phyloP scores from a whole-genome alignment of 208 protist genomes.

The Leishmania lainsoni region DNA sequence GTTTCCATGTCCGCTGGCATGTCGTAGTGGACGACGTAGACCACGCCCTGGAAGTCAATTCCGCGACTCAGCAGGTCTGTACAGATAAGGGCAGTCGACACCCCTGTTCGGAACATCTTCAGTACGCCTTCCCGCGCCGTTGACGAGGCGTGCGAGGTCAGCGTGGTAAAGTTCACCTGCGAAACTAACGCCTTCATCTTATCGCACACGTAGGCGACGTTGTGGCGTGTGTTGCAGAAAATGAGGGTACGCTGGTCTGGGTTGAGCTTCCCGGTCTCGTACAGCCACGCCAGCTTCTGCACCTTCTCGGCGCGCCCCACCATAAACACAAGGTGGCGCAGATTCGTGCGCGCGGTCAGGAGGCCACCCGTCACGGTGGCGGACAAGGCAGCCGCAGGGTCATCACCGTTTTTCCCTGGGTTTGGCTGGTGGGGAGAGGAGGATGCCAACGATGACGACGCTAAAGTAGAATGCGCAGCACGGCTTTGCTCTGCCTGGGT shows the following conservation, averaged over 20 bases:
- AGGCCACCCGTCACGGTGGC: constrained; percentile 2
- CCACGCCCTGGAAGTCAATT: constrained; percentile 96
- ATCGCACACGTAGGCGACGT: constrained; percentile 78
- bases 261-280: constrained; percentile 62
- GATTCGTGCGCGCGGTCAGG: constrained; percentile 23
- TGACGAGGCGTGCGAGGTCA: constrained; percentile 66
- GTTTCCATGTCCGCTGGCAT: constrained; percentile 95
- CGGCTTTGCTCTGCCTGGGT: constrained; percentile 3
- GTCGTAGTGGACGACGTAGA: constrained; percentile 98
- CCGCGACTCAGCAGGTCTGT: constrained; percentile 98
- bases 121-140: constrained; percentile 72
- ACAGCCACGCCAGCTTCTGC: constrained; percentile 72
- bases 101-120: constrained; percentile 92
- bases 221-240: constrained; percentile 89
- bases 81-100: constrained; percentile 94
- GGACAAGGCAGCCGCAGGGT: background rate
- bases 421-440: background rate
- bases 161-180: constrained; percentile 49
- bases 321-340: constrained; percentile 68
- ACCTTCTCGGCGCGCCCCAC: constrained; percentile 76
- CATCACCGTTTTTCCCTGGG: background rate
- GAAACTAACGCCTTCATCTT: constrained; percentile 52
- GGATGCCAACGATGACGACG: background rate
- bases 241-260: constrained; percentile 74
- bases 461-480: background rate